Conservation (phyloP, 352 stramenopile species). For the Pythium aristosporum region DNA sequence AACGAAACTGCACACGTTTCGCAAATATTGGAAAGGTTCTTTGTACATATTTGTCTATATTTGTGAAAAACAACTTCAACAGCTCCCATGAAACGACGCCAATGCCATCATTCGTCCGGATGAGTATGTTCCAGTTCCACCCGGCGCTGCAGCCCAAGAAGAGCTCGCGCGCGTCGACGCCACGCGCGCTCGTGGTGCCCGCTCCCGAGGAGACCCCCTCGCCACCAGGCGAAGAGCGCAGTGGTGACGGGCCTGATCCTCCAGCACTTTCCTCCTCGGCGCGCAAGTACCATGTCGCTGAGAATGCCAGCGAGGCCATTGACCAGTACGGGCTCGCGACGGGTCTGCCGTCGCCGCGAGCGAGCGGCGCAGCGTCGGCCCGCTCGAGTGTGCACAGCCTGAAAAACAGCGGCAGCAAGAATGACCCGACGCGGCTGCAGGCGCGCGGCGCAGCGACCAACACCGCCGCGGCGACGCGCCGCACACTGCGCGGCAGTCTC, state of each 20-base stretch:
- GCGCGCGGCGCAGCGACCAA: not conserved
- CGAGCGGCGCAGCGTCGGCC: not conserved
- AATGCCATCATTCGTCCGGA: not conserved
- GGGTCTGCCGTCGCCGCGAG: constrained; percentile 18
- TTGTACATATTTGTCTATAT: not conserved
- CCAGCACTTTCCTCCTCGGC: constrained; percentile 14
- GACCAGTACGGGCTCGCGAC: constrained; percentile 12
- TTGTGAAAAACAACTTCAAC: constrained; percentile 2
- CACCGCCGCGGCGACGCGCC: not conserved
- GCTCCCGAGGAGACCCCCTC: constrained; percentile 23
- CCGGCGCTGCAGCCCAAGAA: constrained; percentile 30
- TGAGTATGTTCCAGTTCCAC: constrained; percentile 44
- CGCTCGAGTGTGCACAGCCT: not conserved
- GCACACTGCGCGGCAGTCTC: constrained; percentile 21
- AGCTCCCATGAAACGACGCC: constrained; percentile 14
- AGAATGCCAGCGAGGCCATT: not conserved
- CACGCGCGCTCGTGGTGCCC: constrained; percentile 41
- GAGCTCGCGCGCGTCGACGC: constrained; percentile 28
- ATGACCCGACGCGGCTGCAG: constrained; percentile 2
- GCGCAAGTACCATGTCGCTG: constrained; percentile 28
- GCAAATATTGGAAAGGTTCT: constrained; percentile 1
- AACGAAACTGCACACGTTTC: constrained; percentile 2
- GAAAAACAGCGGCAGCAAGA: not conserved
- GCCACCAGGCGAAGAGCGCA: constrained; percentile 31
- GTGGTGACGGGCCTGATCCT: not conserved